These are phyloP conservation scores for Bipolaris sorokiniana DNA, from an alignment of 2,329 filamentous ascomycete genomes.

Conservation along the genomic window DNA sequence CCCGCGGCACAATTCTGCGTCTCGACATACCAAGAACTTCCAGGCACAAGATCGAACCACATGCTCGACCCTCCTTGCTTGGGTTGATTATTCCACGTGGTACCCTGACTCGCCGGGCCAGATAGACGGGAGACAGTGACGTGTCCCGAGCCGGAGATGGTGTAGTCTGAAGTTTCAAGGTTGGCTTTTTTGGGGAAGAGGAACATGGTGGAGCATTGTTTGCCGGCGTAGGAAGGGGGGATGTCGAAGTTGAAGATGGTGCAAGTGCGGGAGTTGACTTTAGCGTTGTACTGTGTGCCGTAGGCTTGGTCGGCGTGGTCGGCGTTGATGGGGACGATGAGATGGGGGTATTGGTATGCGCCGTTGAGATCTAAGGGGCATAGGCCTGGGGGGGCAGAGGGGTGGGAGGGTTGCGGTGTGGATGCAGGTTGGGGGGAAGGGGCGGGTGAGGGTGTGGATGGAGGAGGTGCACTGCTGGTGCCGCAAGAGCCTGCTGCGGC, in stretches of 20 bases:
- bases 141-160: conserved; percentile 60
- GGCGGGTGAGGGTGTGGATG: background rate
- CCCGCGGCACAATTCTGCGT: conserved; percentile 63
- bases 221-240: conserved; percentile 58
- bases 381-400: background rate
- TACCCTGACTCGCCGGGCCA: conserved; percentile 54
- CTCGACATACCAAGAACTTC: conserved; percentile 60
- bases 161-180: conserved; percentile 66
- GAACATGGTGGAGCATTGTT: conserved; percentile 69
- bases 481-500: conserved; percentile 32
- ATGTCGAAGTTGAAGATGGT: conserved; percentile 75
- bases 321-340: conserved; percentile 67
- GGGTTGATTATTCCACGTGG: conserved; percentile 63
- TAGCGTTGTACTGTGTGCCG: conserved; percentile 63
- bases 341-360: conserved; percentile 48
- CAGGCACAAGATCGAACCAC: conserved; percentile 55
- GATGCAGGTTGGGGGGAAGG: background rate
- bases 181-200: conserved; percentile 64
- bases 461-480: conserved; percentile 14
- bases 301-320: conserved; percentile 58
- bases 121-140: conserved; percentile 61
- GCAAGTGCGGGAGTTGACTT: conserved; percentile 51
- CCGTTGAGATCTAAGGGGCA: conserved; percentile 37
- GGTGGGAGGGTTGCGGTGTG: background rate
- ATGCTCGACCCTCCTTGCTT: conserved; percentile 51